These are phyloP conservation scores for Conoideocrella luteorostrata DNA, from an alignment of 2,329 filamentous ascomycete species.

Conservation along the genomic window DNA sequence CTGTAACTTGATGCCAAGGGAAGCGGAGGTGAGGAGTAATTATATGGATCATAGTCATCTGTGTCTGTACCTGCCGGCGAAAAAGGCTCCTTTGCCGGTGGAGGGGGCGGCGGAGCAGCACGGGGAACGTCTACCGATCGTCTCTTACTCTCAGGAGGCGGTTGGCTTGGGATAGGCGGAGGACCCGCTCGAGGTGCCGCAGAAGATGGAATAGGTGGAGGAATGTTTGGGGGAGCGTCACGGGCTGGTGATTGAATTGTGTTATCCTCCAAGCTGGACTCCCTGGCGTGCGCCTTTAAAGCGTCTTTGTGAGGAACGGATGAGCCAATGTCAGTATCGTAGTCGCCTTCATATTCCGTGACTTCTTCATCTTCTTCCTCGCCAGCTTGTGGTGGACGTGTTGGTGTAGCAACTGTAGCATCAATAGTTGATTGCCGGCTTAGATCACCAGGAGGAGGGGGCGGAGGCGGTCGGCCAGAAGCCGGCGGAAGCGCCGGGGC, in stretches of 20 bases:
- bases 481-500: slow-evolving; percentile 39
- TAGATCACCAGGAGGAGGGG: slow-evolving; percentile 37
- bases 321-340: slow-evolving; percentile 95
- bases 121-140: slow-evolving; percentile 66
- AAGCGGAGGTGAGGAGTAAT: slow-evolving; percentile 35
- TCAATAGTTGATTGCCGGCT: slow-evolving; percentile 57
- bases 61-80: slow-evolving; percentile 33
- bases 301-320: slow-evolving; percentile 91
- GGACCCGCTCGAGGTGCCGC: slow-evolving; percentile 54
- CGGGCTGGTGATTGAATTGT: slow-evolving; percentile 50
- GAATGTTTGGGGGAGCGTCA: slow-evolving; percentile 37
- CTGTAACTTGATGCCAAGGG: slow-evolving; percentile 22
- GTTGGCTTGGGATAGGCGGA: slow-evolving; percentile 59
- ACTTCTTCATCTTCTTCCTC: slow-evolving; percentile 71
- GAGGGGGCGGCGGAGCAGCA: slow-evolving; percentile 54
- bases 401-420: slow-evolving; percentile 36
- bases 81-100: slow-evolving; percentile 21
- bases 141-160: slow-evolving; percentile 46
- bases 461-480: slow-evolving; percentile 59
- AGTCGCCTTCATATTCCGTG: slow-evolving; percentile 95
- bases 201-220: slow-evolving; percentile 50
- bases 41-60: slow-evolving; percentile 67
- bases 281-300: slow-evolving; percentile 71
- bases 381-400: slow-evolving; percentile 36
- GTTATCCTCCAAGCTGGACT: slow-evolving; percentile 68